phyloP scores from a whole-genome alignment of 208 protist genomes.

The Herpetomonas muscarum region DNA sequence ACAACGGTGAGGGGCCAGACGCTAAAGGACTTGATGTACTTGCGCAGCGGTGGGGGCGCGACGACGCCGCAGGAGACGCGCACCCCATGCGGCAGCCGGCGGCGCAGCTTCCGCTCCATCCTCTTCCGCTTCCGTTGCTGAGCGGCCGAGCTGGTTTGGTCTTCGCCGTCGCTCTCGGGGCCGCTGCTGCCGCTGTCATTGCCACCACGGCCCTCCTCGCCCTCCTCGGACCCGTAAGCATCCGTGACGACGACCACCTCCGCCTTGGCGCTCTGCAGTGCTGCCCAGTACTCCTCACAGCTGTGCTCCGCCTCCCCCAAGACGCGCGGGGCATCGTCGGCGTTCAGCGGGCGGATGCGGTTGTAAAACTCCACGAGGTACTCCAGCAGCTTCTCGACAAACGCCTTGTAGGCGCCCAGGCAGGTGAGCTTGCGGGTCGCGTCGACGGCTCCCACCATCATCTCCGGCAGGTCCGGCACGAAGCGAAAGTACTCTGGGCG shows the following conservation, averaged over 20 bases:
- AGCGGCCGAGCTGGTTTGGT: background rate
- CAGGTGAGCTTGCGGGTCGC: slow-evolving; percentile 66
- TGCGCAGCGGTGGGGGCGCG: slow-evolving; percentile 57
- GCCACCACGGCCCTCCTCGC: background rate
- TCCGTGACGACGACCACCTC: slow-evolving; percentile 15
- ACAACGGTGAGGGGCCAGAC: slow-evolving; percentile 65
- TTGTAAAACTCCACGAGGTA: slow-evolving; percentile 69
- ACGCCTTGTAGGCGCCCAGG: slow-evolving; percentile 54
- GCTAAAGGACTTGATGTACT: slow-evolving; percentile 64
- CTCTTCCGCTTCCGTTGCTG: background rate
- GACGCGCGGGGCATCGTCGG: slow-evolving; percentile 32
- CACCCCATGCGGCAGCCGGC: slow-evolving; percentile 17
- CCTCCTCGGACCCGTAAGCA: background rate
- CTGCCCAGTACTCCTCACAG: slow-evolving; percentile 69
- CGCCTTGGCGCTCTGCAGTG: slow-evolving; percentile 40
- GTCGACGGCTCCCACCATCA: slow-evolving; percentile 51
- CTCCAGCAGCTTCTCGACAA: slow-evolving; percentile 39
- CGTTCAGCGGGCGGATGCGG: slow-evolving; percentile 50
- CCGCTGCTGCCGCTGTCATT: slow-evolving; percentile 2
- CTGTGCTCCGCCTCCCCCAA: slow-evolving; percentile 43
- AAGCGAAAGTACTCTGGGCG: slow-evolving; percentile 74
- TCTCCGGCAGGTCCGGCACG: slow-evolving; percentile 34
- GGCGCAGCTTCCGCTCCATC: background rate
- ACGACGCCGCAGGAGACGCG: slow-evolving; percentile 44
- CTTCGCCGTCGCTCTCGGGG: slow-evolving; percentile 5